Conservation (phyloP, 192 early-diverging fungal genomes). For the Cetraspora pellucida region DNA sequence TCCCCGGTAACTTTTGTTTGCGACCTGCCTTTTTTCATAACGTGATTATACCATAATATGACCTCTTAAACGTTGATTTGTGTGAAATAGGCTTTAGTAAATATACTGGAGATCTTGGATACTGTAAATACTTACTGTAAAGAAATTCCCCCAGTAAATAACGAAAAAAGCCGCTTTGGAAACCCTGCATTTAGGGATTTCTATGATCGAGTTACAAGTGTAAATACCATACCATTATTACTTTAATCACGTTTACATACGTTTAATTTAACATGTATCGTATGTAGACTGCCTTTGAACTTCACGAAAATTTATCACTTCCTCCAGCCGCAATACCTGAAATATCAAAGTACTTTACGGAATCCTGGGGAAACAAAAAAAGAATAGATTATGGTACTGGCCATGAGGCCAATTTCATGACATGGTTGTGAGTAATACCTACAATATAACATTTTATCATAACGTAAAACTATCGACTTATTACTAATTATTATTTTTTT, state of each 20-base stretch:
- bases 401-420: conserved; percentile 91
- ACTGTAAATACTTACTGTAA: conserved; percentile 58
- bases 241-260: not conserved
- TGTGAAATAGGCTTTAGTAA: conserved; percentile 45
- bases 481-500: not conserved
- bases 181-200: conserved; percentile 93
- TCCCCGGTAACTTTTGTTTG: conserved; percentile 49
- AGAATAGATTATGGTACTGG: conserved; percentile 98
- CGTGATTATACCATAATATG: too few species aligned
- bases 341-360: conserved; percentile 74
- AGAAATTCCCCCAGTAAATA: conserved; percentile 74
- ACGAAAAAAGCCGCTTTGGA: conserved; percentile 83
- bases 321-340: conserved; percentile 50
- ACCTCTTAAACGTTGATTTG: too few species aligned
- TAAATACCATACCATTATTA: conserved; percentile 37
- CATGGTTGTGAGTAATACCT: conserved; percentile 64
- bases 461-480: conserved; percentile 1
- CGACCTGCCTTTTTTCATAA: not conserved
- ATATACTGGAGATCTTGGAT: conserved; percentile 70
- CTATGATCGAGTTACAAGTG: conserved; percentile 74
- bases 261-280: not conserved
- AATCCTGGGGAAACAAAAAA: conserved; percentile 87
- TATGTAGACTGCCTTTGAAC: conserved; percentile 37
- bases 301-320: conserved; percentile 40
- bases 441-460: conserved; percentile 8